Base-by-base conservation (phyloP, 495 filamentous ascomycete species). In the Xanthoparmelia taractica region DNA sequence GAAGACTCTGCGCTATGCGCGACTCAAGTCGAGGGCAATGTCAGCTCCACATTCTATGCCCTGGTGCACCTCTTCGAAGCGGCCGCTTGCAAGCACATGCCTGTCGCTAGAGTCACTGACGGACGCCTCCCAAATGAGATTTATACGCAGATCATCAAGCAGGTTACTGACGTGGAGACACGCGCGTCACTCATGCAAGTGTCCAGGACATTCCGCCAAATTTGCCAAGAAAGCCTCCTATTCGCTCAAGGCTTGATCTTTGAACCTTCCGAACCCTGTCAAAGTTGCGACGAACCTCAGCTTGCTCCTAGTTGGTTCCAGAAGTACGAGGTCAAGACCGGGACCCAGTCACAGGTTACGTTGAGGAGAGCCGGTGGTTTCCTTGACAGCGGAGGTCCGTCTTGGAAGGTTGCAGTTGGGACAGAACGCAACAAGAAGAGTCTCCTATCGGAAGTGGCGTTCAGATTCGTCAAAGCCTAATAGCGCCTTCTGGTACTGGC, bases 1-100 rank as follows among this genome's bases (percentile, higher is more conserved):
- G 48, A 52, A 13, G 48, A 52, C 6, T 31, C 48, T 31, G 48
- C 48, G 0, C 18, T 52, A 25, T 31, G 27, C 27, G 48, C 48
- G 27, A 52, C 25, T 31, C 11, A 52, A 31, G 48, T 52, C 48
- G 27, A 52, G 27, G 48, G 48, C 25, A 8, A 52, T 10, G 2
- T 20, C 5, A 29, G 6, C 12, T 52, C 48, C 48, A 52, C 48
- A 18, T 52, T 52, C 27, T 52, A 31, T 31, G 48, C 48, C 1
- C 48, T 52, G 15, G 48, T 31, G 48, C 48, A 29, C 27, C 48
- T 52, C 48, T 52, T 52, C 25, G 48, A 52, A 52, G 27, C 27
- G 15, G 48, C 48, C 48, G 27, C 48, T 52, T 31, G 25, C 48
- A 52, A 52, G 25, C 12, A 12, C 27, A 52, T 52, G 27, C 27